Percentiles rank a stretch among this genome's conserved stretches.
These are phyloP conservation scores for Citrus inodora DNA, from an alignment of 345 rosid genomes.

Conservation along the genomic window DNA sequence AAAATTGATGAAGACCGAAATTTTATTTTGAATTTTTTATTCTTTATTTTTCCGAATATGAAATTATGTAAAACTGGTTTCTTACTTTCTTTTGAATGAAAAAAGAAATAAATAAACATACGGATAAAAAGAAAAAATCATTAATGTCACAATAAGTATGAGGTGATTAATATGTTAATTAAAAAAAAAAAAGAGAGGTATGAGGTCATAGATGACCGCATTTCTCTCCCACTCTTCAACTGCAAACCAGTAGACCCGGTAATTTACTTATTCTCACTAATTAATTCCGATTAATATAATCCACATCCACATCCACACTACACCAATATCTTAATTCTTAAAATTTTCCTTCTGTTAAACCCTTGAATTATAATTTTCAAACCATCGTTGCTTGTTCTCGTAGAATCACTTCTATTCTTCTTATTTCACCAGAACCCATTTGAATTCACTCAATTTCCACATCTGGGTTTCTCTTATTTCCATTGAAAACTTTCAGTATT, in stretches of 20 bases:
- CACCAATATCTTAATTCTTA: not conserved
- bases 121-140: not conserved
- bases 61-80: too few species aligned
- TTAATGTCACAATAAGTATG: not conserved
- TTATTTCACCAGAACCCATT: conserved; percentile 9
- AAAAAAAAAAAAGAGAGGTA: not conserved
- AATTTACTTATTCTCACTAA: not conserved
- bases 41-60: too few species aligned
- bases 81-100: too few species aligned
- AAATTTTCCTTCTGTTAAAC: conserved; percentile 5
- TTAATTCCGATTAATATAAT: not conserved
- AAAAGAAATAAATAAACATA: too few species aligned
- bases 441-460: not conserved
- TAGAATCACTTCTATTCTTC: not conserved
- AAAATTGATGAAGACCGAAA: too few species aligned
- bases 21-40: too few species aligned
- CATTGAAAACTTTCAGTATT: not conserved
- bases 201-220: conserved; percentile 11
- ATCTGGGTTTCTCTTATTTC: conserved; percentile 19
- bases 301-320: too few species aligned
- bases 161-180: not conserved
- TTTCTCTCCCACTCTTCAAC: not conserved
- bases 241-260: not conserved
- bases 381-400: not conserved
- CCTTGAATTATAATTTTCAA: not conserved